phyloP scores from a whole-genome alignment of 768 basidiomycete genomes.

The Mycena vulgaris region DNA sequence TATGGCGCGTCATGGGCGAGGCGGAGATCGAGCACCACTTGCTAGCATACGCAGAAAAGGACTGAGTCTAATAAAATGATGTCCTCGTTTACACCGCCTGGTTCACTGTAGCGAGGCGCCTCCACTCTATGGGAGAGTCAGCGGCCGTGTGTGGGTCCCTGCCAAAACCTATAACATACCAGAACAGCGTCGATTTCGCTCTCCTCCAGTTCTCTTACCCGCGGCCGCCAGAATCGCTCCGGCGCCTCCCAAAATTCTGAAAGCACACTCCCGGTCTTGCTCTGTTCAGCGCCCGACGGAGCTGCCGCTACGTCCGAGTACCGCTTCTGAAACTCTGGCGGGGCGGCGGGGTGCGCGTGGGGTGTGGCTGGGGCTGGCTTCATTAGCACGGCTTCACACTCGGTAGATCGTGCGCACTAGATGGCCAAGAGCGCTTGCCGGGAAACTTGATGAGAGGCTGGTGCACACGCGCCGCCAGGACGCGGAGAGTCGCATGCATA shows the following conservation, averaged over 20 bases:
- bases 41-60: constrained; percentile 92
- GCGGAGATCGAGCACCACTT: constrained; percentile 85
- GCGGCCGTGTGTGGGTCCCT: constrained; percentile 1
- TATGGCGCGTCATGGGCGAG: constrained; percentile 86
- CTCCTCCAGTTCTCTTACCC: constrained; percentile 63
- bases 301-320: constrained; percentile 57
- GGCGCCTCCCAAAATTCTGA: constrained; percentile 80
- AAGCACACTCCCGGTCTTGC: constrained; percentile 32
- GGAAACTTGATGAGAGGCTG: constrained; percentile 76
- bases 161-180: constrained; percentile 57
- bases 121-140: constrained; percentile 65
- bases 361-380: constrained; percentile 54
- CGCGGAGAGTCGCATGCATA: constrained; percentile 54
- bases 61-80: constrained; percentile 59
- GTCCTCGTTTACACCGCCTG: constrained; percentile 23
- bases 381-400: constrained; percentile 17
- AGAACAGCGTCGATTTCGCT: constrained; percentile 77
- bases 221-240: constrained; percentile 68
- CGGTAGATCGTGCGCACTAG: constrained; percentile 50
- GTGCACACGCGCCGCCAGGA: constrained; percentile 60
- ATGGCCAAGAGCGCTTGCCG: constrained; percentile 70
- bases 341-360: constrained; percentile 77
- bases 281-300: constrained; percentile 22
- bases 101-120: constrained; percentile 70
- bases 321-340: constrained; percentile 68